Base-by-base conservation (phyloP, 2,329 filamentous ascomycete species). In the Delphinella strobiligena region DNA sequence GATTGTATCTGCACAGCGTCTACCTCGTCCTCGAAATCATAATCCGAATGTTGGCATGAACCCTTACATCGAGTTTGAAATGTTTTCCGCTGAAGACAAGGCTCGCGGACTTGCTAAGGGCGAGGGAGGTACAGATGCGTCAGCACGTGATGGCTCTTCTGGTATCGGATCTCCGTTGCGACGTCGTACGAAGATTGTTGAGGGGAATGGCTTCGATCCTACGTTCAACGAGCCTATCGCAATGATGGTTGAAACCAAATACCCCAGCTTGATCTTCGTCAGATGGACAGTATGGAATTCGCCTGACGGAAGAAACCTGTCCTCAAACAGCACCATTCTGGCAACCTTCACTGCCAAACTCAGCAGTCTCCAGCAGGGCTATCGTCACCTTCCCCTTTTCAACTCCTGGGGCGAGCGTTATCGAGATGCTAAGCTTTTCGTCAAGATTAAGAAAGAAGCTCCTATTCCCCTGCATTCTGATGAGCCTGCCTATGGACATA, bases 341-440 rank as follows among this genome's bases (percentile, higher is more conserved):
- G 91, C 86, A 3, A 91, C 82, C 1, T 96, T 89, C 61, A 96
- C 86, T 2, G 88, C 85, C 46, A 96, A 96, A 64, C 77, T 96
- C 37, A 80, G 72, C 64, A 93, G 80, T 55, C 73, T 96, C 31
- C 86, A 89, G 56, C 80, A 91, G 60, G 91, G 91, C 19, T 96
- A 91, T 60, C 86, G 89, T 45, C 93, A 93, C 45, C 69, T 96
- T 38, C 91, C 89, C 9, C 71, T 98, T 12, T 82, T 86, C 59
- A 88, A 96, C 61, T 74, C 78, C 41, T 83, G 86, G 47, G 91
- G 88, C 45, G 88, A 95, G 51, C 85, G 88, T 51, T 96, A 93
- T 58, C 72, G 95, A 32, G 95, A 95, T 62, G 94, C 91, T 2
- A 93, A 87, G 9, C 69, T 98, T 12, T 94, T 96, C 61, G 94